These are phyloP conservation scores for Darksidea phi DNA, from an alignment of 495 filamentous ascomycete species.

Conservation along the genomic window DNA sequence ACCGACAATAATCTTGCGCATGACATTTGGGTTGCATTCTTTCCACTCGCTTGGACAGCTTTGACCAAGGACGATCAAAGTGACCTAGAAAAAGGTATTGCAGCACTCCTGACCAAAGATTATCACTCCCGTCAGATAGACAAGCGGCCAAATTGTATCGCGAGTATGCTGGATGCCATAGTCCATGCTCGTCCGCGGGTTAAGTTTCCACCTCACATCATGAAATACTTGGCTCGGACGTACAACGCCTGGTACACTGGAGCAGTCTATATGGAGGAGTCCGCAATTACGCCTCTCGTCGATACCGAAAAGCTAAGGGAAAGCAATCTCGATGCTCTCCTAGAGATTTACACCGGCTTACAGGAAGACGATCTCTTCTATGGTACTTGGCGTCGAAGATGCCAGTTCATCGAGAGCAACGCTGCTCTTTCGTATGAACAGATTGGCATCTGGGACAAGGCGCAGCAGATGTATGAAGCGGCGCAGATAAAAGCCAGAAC, in stretches of 20 bases:
- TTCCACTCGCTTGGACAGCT: slow-evolving; percentile 90
- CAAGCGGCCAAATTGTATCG: slow-evolving; percentile 89
- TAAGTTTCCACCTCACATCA: slow-evolving; percentile 89
- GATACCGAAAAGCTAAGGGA: slow-evolving; percentile 82
- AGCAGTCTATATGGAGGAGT: slow-evolving; percentile 77
- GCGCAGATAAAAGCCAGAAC: slow-evolving; percentile 96
- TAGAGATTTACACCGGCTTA: slow-evolving; percentile 83
- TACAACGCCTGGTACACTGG: slow-evolving; percentile 97
- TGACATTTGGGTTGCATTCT: slow-evolving; percentile 84
- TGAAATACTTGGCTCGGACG: slow-evolving; percentile 87
- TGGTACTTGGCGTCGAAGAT: slow-evolving; percentile 92
- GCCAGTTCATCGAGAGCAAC: slow-evolving; percentile 94
- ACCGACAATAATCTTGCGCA: slow-evolving; percentile 75
- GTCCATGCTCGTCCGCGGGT: slow-evolving; percentile 78
- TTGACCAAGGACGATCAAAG: slow-evolving; percentile 80
- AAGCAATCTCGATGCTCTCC: slow-evolving; percentile 89
- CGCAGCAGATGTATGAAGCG: slow-evolving; percentile 90
- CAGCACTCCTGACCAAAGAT: slow-evolving; percentile 83
- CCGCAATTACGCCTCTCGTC: slow-evolving; percentile 74
- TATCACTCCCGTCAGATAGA: slow-evolving; percentile 93
- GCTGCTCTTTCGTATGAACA: slow-evolving; percentile 96
- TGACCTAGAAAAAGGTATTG: slow-evolving; percentile 88
- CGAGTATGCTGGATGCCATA: slow-evolving; percentile 81
- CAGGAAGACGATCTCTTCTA: slow-evolving; percentile 98
- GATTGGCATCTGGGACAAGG: slow-evolving; percentile 98